These are phyloP conservation scores for Russula dissimulans DNA, from an alignment of 768 basidiomycete species.

Conservation along the genomic window DNA sequence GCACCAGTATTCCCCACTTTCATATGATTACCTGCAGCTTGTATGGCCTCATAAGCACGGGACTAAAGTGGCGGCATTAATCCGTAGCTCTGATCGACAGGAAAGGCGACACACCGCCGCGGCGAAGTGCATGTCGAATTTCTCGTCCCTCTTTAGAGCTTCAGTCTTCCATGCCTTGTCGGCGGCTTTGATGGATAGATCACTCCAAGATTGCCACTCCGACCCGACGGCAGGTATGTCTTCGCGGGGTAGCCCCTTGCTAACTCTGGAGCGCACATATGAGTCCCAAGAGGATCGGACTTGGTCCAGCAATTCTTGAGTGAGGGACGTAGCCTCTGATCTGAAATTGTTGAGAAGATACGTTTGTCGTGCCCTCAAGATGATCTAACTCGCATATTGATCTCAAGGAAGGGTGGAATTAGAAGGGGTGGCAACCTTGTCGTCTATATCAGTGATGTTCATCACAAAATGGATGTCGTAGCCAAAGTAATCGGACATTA, in stretches of 20 bases:
- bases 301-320: constrained; percentile 46
- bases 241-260: constrained; percentile 48
- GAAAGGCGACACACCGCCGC: constrained; percentile 50
- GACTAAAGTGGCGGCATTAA: constrained; percentile 27
- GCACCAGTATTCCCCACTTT: constrained; percentile 32
- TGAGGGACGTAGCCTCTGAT: constrained; percentile 43
- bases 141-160: constrained; percentile 74
- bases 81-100: constrained; percentile 13
- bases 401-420: constrained; percentile 11
- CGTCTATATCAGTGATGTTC: constrained; percentile 99
- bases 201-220: constrained; percentile 45
- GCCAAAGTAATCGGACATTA: constrained; percentile 92
- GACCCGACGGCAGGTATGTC: constrained; percentile 40
- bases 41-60: constrained; percentile 45
- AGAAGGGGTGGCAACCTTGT: constrained; percentile 56
- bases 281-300: constrained; percentile 55
- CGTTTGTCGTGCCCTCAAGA: constrained; percentile 78
- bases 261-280: constrained; percentile 55
- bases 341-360: constrained; percentile 59
- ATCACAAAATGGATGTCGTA: constrained; percentile 98
- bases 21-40: constrained; percentile 37
- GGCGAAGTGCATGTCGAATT: constrained; percentile 82
- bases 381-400: constrained; percentile 55
- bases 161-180: constrained; percentile 59
- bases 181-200: constrained; percentile 36